Evolutionary conservation across 257 asterid species (phyloP).

Genomic region (Salvia splendens): DNA sequence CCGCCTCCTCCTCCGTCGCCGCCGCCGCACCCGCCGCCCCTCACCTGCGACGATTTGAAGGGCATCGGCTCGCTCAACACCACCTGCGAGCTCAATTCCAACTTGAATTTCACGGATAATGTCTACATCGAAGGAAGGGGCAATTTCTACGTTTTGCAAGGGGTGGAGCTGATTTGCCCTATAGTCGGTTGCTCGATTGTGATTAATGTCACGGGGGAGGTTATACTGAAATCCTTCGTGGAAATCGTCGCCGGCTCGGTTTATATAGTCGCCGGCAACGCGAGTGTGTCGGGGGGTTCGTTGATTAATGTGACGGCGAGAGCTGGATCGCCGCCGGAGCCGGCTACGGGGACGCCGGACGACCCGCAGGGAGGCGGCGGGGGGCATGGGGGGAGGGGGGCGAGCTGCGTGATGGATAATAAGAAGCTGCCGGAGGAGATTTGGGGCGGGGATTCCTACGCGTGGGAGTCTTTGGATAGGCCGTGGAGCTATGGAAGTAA

Average conservation of each 20-base stretch:
- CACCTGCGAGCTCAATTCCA: conserved; percentile 73
- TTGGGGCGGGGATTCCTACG: conserved; percentile 87
- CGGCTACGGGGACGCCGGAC: conserved; percentile 62
- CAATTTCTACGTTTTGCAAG: conserved; percentile 55
- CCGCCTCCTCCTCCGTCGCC: conserved; percentile 67
- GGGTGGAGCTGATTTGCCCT: conserved; percentile 59
- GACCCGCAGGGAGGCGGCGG: conserved; percentile 75
- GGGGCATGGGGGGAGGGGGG: conserved; percentile 91
- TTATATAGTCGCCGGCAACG: conserved; percentile 53
- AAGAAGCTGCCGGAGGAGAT: conserved; percentile 73
- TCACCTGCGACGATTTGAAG: conserved; percentile 57
- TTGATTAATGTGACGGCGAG: conserved; percentile 62
- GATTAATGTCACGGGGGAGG: conserved; percentile 60
- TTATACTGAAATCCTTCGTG: conserved; percentile 48
- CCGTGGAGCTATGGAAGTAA: conserved; percentile 79
- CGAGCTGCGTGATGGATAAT: conserved; percentile 75
- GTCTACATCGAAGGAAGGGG: conserved; percentile 58
- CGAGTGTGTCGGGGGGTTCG: conserved; percentile 49
- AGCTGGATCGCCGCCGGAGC: conserved; percentile 54
- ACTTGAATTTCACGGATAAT: conserved; percentile 59
- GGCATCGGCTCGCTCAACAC: conserved; percentile 82
- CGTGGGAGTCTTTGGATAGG: conserved; percentile 62
- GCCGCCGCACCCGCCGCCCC: conserved; percentile 54
- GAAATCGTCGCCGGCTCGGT: conserved; percentile 58
- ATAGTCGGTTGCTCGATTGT: conserved; percentile 52